These are phyloP conservation scores for Puccinia polysora DNA, from an alignment of 1,284 basidiomycete genomes.

Conservation along the genomic window DNA sequence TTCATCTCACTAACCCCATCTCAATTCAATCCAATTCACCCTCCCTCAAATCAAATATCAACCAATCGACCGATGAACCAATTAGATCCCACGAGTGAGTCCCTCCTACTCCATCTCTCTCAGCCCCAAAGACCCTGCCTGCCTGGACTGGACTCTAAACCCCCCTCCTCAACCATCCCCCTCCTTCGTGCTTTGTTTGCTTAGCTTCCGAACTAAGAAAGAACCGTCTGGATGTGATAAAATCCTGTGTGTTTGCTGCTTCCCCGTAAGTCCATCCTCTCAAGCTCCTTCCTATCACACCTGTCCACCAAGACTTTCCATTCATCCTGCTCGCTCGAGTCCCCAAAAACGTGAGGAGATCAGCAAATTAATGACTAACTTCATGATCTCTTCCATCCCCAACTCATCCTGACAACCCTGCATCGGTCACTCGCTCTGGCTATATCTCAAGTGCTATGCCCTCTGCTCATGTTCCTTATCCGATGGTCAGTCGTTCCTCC, in stretches of 20 bases:
- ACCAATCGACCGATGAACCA: neutral
- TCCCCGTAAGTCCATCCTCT: constrained; percentile 21
- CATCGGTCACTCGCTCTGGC: neutral
- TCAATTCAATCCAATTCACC: too few relatives aligned
- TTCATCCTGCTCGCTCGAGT: neutral
- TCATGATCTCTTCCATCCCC: neutral
- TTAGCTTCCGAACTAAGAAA: constrained; percentile 16
- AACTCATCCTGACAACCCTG: neutral
- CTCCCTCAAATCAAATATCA: too few relatives aligned
- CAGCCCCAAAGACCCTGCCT: neutral
- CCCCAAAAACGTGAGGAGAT: neutral
- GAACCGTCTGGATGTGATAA: constrained; percentile 17
- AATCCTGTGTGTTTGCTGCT: constrained; percentile 26
- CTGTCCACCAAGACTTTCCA: too few relatives aligned
- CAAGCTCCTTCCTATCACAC: constrained; percentile 1
- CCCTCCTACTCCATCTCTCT: neutral
- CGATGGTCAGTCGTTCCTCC: constrained; percentile 19
- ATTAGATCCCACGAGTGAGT: constrained; percentile 29
- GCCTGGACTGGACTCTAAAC: neutral
- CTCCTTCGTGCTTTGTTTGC: neutral
- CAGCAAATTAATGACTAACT: neutral
- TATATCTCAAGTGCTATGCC: constrained; percentile 20
- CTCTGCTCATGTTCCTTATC: constrained; percentile 37
- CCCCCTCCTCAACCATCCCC: neutral
- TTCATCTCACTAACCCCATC: neutral